phyloP scores from a whole-genome alignment of 1,284 basidiomycete genomes.

The Papiliotrema laurentii region DNA sequence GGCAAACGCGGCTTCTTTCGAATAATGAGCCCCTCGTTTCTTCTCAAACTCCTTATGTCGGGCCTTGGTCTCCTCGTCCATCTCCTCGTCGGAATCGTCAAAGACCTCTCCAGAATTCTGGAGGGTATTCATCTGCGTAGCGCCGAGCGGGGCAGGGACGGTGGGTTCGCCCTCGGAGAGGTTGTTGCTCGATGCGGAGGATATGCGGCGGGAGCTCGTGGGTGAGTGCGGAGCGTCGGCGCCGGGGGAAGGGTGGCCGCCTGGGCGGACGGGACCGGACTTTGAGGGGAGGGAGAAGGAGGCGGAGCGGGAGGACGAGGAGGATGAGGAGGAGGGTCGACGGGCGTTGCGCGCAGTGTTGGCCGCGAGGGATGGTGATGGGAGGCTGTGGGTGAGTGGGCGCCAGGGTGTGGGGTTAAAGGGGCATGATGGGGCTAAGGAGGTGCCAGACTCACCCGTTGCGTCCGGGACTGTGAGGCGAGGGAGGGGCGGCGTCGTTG shows the following conservation, averaged over 20 bases:
- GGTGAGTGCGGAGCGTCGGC: not conserved
- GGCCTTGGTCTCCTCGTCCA: slow-evolving; percentile 81
- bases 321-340: slow-evolving; percentile 59
- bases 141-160: slow-evolving; percentile 46
- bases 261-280: slow-evolving; percentile 34
- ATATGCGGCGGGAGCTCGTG: not conserved
- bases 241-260: slow-evolving; percentile 10
- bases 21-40: slow-evolving; percentile 79
- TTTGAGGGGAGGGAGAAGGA: slow-evolving; percentile 59
- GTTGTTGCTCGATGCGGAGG: slow-evolving; percentile 43
- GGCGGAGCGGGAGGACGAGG: slow-evolving; percentile 69
- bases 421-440: not conserved
- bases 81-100: slow-evolving; percentile 70
- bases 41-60: slow-evolving; percentile 78
- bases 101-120: slow-evolving; percentile 39
- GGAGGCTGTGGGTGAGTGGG: slow-evolving; percentile 15
- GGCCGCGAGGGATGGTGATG: slow-evolving; percentile 20
- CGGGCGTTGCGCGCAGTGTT: slow-evolving; percentile 29
- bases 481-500: slow-evolving; percentile 12
- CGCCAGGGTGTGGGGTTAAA: not conserved
- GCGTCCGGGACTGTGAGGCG: slow-evolving; percentile 14
- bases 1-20: slow-evolving; percentile 77
- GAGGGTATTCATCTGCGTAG: slow-evolving; percentile 42
- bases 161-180: slow-evolving; percentile 47
- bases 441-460: slow-evolving; percentile 20